These are phyloP conservation scores for Kodamaea kaohsiungensis DNA, from an alignment of 805 yeast species.

Conservation along the genomic window DNA sequence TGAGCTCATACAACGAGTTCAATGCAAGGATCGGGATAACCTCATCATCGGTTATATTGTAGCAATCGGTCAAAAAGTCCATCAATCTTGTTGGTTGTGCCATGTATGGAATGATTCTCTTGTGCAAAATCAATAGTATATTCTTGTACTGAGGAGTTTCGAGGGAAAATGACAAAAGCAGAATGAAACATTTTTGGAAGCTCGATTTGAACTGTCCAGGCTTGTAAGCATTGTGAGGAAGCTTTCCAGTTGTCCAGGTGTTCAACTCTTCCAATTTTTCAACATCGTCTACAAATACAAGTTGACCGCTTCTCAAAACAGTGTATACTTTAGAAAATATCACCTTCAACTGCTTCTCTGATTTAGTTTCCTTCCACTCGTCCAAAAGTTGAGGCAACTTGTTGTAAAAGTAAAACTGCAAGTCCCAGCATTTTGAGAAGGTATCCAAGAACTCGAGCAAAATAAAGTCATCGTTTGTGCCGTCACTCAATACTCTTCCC, in stretches of 20 bases:
- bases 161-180: constrained; percentile 51
- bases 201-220: constrained; percentile 53
- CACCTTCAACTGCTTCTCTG: constrained; percentile 14
- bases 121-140: constrained; percentile 71
- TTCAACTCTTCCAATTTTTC: constrained; percentile 32
- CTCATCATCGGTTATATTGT: constrained; percentile 47
- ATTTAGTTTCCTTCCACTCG: constrained; percentile 21
- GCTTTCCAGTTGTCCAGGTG: constrained; percentile 32
- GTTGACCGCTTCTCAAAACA: constrained; percentile 28
- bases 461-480: constrained; percentile 48
- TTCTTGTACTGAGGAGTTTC: constrained; percentile 64
- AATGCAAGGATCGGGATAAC: constrained; percentile 75
- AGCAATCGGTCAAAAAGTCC: constrained; percentile 93
- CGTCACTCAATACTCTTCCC: constrained; percentile 46
- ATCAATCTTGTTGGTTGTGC: constrained; percentile 77
- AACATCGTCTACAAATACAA: constrained; percentile 21
- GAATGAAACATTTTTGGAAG: constrained; percentile 71
- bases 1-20: constrained; percentile 84
- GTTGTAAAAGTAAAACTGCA: constrained; percentile 71
- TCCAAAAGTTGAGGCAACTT: constrained; percentile 35
- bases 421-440: constrained; percentile 65
- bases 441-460: constrained; percentile 56
- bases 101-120: constrained; percentile 79
- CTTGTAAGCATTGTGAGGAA: constrained; percentile 40
- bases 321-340: constrained; percentile 44